These are phyloP conservation scores for Coccomyxa sp. DNA, from an alignment of 139 green algal species.

Conservation along the genomic window DNA sequence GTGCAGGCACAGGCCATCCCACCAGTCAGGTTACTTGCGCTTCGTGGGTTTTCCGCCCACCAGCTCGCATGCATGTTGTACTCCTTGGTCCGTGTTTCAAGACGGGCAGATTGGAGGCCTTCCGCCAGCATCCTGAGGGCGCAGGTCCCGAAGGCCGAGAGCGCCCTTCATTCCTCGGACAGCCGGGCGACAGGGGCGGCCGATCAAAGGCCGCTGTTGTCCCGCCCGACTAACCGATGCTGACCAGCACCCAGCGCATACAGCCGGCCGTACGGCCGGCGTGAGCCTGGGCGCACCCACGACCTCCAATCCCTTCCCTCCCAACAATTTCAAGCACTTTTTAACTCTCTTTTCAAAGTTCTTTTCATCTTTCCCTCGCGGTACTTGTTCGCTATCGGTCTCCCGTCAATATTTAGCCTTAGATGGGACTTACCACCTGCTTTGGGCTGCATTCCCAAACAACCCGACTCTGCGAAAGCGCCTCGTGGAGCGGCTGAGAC, in stretches of 20 bases:
- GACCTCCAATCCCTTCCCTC: conserved; percentile 79
- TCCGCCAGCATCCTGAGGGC: conserved; percentile 77
- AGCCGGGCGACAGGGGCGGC: conserved; percentile 44
- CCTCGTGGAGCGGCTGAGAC: too few species aligned
- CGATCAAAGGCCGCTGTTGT: conserved; percentile 58
- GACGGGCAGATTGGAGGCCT: conserved; percentile 77
- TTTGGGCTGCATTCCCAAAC: conserved; percentile 92
- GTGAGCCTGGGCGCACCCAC: conserved; percentile 68
- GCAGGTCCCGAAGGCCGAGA: conserved; percentile 63
- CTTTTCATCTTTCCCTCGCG: conserved; percentile 96
- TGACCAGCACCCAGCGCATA: conserved; percentile 72
- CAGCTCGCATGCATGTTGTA: conserved; percentile 90
- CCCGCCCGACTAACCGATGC: conserved; percentile 68
- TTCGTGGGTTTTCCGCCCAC: conserved; percentile 86
- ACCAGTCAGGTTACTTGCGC: conserved; percentile 87
- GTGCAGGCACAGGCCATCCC: conserved; percentile 67
- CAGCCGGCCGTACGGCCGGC: conserved; percentile 55
- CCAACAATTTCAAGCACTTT: conserved; percentile 95
- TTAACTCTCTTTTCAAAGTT: conserved; percentile 97
- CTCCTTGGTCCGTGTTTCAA: conserved; percentile 98
- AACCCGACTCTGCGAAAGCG: conserved; percentile 69
- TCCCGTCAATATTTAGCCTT: conserved; percentile 91
- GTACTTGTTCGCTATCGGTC: conserved; percentile 96
- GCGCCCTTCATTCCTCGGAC: conserved; percentile 69
- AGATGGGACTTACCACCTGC: conserved; percentile 89